phyloP scores from a whole-genome alignment of 345 rosid species.

The Adansonia digitata region DNA sequence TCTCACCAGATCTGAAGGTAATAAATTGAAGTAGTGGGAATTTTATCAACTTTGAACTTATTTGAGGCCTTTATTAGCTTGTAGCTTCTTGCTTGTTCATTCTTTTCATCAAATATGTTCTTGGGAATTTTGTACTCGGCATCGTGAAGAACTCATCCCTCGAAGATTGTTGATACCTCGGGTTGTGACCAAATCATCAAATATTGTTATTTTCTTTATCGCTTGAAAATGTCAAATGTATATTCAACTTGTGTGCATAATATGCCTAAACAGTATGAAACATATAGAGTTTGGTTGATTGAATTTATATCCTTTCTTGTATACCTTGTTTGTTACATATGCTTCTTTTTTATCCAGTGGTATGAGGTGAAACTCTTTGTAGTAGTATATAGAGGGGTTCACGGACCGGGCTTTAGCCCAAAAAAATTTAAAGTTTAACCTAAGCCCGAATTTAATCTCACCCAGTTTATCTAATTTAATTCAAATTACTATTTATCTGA shows the following conservation, averaged over 20 bases:
- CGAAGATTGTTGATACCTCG: constrained; percentile 83
- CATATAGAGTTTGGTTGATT: not conserved
- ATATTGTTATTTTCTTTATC: too few species aligned
- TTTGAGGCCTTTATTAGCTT: not conserved
- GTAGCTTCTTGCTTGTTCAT: constrained; percentile 7
- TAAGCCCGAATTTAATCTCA: too few species aligned
- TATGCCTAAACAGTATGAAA: not conserved
- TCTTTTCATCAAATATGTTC: constrained; percentile 59
- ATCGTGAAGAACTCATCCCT: constrained; percentile 96
- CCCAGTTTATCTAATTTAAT: too few species aligned
- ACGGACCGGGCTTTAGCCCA: too few species aligned
- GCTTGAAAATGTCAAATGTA: not conserved
- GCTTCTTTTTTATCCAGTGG: not conserved
- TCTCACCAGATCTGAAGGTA: constrained; percentile 94
- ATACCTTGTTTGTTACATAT: not conserved
- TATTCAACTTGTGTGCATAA: not conserved
- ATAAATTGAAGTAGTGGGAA: not conserved
- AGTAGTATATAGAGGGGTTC: too few species aligned
- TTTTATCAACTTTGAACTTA: not conserved
- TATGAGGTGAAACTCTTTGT: not conserved
- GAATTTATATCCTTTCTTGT: not conserved
- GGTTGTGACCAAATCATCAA: constrained; percentile 35
- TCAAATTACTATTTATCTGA: too few species aligned
- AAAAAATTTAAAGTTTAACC: too few species aligned
- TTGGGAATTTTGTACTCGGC: constrained; percentile 99